Conservation (phyloP, 1,284 basidiomycete genomes). For the Salmacisia buchloeana region DNA sequence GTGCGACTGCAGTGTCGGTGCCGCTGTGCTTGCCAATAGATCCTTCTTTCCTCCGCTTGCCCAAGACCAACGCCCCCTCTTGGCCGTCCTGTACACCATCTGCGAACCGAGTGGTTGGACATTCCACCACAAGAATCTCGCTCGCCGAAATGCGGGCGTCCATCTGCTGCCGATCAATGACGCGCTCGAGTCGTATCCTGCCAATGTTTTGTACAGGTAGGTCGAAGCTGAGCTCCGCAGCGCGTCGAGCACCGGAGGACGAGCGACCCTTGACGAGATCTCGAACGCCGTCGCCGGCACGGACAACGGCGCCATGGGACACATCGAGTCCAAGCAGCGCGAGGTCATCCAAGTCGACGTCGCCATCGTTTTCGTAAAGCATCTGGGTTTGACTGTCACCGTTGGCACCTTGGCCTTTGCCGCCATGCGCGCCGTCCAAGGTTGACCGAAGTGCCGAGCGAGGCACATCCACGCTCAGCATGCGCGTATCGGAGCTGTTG, state of each 20-base stretch:
- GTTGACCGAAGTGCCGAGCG: slow-evolving; percentile 16
- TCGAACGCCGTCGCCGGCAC: neutral
- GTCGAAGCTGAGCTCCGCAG: slow-evolving; percentile 29
- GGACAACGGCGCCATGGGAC: slow-evolving; percentile 12
- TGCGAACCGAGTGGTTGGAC: slow-evolving; percentile 37
- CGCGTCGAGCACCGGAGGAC: neutral
- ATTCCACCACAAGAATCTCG: slow-evolving; percentile 41
- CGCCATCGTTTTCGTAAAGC: slow-evolving; percentile 17
- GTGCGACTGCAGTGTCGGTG: neutral
- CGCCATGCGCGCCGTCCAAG: slow-evolving; percentile 1
- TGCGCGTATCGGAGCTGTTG: slow-evolving; percentile 56
- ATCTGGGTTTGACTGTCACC: slow-evolving; percentile 13
- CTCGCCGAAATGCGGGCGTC: slow-evolving; percentile 31
- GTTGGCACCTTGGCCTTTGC: slow-evolving; percentile 16
- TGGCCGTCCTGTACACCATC: neutral
- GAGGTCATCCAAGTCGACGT: slow-evolving; percentile 17
- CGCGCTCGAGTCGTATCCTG: slow-evolving; percentile 37
- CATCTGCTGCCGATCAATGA: slow-evolving; percentile 38
- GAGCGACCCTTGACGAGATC: neutral
- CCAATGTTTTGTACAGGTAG: slow-evolving; percentile 34
- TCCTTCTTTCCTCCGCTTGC: neutral
- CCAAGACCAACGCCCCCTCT: neutral
- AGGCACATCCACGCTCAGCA: slow-evolving; percentile 66
- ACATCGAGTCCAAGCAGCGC: slow-evolving; percentile 23
- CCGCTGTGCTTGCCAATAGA: neutral